A percentile compares a stretch with the other conserved stretches of the same genome.
Conservation (phyloP, 495 filamentous ascomycete species). For the Podospora australis region DNA sequence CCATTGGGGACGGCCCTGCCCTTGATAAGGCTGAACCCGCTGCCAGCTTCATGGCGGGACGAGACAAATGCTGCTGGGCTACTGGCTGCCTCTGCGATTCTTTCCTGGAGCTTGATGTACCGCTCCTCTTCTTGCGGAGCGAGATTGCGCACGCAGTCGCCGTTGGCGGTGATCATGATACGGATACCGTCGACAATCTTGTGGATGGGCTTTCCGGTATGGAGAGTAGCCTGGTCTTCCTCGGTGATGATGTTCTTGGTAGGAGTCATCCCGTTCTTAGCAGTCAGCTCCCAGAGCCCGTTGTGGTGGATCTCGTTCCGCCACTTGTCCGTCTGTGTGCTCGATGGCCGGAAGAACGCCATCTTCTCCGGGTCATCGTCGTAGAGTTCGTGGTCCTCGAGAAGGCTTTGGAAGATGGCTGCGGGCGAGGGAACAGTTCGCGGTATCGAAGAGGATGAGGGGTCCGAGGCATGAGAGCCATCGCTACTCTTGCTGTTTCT, state of each 20-base stretch:
- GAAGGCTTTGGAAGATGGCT: slow-evolving; percentile 28
- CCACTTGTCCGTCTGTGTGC: slow-evolving; percentile 14
- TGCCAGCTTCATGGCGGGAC: slow-evolving; percentile 37
- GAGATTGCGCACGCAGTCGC: slow-evolving; percentile 70
- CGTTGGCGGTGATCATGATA: slow-evolving; percentile 70
- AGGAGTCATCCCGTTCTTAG: slow-evolving; percentile 22
- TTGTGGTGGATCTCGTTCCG: slow-evolving; percentile 12
- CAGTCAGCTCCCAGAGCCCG: slow-evolving; percentile 4
- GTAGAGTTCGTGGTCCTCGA: slow-evolving; percentile 20
- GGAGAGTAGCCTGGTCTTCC: slow-evolving; percentile 43
- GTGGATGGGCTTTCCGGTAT: slow-evolving; percentile 43
- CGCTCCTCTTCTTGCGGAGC: slow-evolving; percentile 68
- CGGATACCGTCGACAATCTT: slow-evolving; percentile 45
- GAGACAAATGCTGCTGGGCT: slow-evolving; percentile 44
- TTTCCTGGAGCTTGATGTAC: slow-evolving; percentile 67
- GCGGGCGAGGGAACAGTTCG: slow-evolving; percentile 29
- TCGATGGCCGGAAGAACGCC: slow-evolving; percentile 30
- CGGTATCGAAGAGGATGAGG: slow-evolving; percentile 1
- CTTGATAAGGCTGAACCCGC: slow-evolving; percentile 48
- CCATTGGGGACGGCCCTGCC: slow-evolving; percentile 52
- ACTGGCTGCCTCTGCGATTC: slow-evolving; percentile 37
- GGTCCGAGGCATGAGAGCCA: slow-evolving; percentile 2
- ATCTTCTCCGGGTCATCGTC: slow-evolving; percentile 23
- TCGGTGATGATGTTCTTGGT: slow-evolving; percentile 45
- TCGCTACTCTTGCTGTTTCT: slow-evolving; percentile 11